These are phyloP conservation scores for Lyophyllum semitale DNA, from an alignment of 768 basidiomycete genomes.

Conservation along the genomic window DNA sequence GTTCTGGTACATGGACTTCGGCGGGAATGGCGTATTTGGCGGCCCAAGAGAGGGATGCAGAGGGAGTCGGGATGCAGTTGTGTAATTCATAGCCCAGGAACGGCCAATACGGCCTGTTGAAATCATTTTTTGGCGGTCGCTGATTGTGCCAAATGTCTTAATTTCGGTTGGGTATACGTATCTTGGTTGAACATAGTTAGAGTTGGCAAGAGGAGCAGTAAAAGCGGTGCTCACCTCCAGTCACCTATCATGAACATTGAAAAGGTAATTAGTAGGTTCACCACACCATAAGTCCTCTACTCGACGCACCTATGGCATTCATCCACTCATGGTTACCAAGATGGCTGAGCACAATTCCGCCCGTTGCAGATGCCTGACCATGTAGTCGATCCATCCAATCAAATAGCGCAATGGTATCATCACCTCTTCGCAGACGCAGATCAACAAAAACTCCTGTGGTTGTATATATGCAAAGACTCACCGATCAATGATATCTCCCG, in stretches of 20 bases:
- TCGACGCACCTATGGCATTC: slow-evolving; percentile 73
- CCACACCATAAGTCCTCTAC: background rate
- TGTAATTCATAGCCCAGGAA: slow-evolving; percentile 86
- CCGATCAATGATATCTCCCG: slow-evolving; percentile 95
- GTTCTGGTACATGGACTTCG: slow-evolving; percentile 28
- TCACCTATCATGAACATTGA: slow-evolving; percentile 53
- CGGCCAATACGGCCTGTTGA: slow-evolving; percentile 76
- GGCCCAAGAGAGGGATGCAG: slow-evolving; percentile 70
- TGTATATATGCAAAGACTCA: slow-evolving; percentile 26
- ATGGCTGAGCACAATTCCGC: slow-evolving; percentile 74
- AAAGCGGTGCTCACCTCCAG: slow-evolving; percentile 62
- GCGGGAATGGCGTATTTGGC: slow-evolving; percentile 63
- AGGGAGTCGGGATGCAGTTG: slow-evolving; percentile 78
- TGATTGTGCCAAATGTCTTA: slow-evolving; percentile 74
- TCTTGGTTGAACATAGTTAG: slow-evolving; percentile 37
- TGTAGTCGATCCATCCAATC: slow-evolving; percentile 83
- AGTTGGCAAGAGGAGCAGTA: background rate
- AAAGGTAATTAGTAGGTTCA: slow-evolving; percentile 13
- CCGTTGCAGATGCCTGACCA: slow-evolving; percentile 64
- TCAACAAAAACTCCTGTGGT: background rate
- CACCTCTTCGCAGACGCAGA: slow-evolving; percentile 56
- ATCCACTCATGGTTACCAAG: slow-evolving; percentile 98
- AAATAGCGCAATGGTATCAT: slow-evolving; percentile 88
- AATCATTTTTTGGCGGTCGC: slow-evolving; percentile 71
- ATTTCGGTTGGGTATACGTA: slow-evolving; percentile 86